Conservation (phyloP, 164 flowering plant species). For the Houttuynia cordata region DNA sequence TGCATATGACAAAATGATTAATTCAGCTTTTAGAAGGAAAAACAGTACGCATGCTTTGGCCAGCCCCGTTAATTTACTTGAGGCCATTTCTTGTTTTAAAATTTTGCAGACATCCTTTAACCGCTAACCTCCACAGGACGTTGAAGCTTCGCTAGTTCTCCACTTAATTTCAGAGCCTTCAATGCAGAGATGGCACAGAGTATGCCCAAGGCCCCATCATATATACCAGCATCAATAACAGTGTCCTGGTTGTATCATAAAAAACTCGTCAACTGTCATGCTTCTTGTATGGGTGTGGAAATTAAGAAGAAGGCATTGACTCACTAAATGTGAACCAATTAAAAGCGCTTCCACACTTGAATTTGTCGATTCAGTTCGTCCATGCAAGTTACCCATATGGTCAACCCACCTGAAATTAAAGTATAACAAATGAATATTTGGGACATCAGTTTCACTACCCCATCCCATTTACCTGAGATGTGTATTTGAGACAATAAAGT, state of each 20-base stretch:
- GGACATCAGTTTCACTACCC: neutral
- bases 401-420: slow-evolving; percentile 77
- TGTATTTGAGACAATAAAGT: slow-evolving; percentile 4
- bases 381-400: slow-evolving; percentile 89
- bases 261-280: slow-evolving; percentile 4
- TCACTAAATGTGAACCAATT: slow-evolving; percentile 94
- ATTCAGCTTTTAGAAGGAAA: no score
- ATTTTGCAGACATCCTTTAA: neutral
- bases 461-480: neutral
- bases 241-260: slow-evolving; percentile 53
- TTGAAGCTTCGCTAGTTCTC: slow-evolving; percentile 34
- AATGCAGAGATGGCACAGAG: slow-evolving; percentile 75
- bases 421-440: neutral
- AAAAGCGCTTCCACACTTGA: slow-evolving; percentile 57
- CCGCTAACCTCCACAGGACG: slow-evolving; percentile 83
- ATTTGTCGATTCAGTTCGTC: slow-evolving; percentile 68
- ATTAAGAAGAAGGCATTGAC: slow-evolving; percentile 1
- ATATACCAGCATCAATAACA: slow-evolving; percentile 94
- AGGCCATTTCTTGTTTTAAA: no score
- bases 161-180: slow-evolving; percentile 56
- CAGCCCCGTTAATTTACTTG: no score
- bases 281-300: neutral
- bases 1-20: no score
- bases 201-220: slow-evolving; percentile 90
- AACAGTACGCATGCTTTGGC: no score